Evolutionary conservation across 2,329 filamentous ascomycete genomes (phyloP), one percentile per base, ranked within the genome.

Genomic region (Claviceps maximensis): DNA sequence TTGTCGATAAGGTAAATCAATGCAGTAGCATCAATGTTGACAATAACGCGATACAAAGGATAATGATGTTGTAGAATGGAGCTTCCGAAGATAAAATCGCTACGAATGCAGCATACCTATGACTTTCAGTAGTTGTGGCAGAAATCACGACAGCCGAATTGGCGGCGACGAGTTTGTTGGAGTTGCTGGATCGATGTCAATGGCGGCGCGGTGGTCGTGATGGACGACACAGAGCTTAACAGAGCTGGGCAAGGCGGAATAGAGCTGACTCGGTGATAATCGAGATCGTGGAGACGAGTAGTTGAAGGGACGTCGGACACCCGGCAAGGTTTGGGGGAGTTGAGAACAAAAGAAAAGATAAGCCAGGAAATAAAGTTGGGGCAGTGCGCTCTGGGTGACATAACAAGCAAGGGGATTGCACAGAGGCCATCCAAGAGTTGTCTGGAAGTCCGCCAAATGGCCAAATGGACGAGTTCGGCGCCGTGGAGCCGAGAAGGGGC

Each of bases 401-500:
- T 56, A 58, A 19, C 45, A 31, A 40, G 53, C 59, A 61, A 55
- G 57, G 59, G 57, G 56, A 62, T 51, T 54, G 56, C 8, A 31
- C 40, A 29, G 33, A 48, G 49, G 33, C 49, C 36, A 51, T 6
- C 36, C 33, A 33, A 51, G 51, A 59, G 56, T 29, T 29, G 36
- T 38, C 17, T 36, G n/a, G 29, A 48, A 36, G 17, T 6, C 4
- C 15, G 21, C 49, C 36, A 48, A 46, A 58, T 65, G 63, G 63
- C 63, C 63, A 63, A 62, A 58, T 65, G 63, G 64, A 10, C 44
- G 23, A 44, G 41, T 44, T 44, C 41, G 44, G 64, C 64, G 63
- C 63, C 62, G 61, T 58, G 61, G 58, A 63, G 63, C 60, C 62
- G 62, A 60, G 58, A 58, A 58, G 62, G 62, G 62, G 46, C 6